A percentile compares a stretch with the other conserved stretches of the same genome.
phyloP scores from a whole-genome alignment of 2,329 filamentous ascomycete species.

The Microcyclosporella mali region DNA sequence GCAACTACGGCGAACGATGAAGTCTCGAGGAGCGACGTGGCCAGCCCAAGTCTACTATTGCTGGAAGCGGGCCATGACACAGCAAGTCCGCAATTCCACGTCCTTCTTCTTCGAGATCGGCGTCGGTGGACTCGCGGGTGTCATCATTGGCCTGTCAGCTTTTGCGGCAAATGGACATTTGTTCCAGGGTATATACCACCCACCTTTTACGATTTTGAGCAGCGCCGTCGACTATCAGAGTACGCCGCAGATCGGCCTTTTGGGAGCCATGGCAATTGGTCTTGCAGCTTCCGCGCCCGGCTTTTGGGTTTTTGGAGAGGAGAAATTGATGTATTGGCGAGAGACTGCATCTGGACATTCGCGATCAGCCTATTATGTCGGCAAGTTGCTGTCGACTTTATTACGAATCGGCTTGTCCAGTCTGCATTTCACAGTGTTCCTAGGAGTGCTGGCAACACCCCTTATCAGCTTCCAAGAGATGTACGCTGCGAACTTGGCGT shows the following conservation, averaged over 20 bases:
- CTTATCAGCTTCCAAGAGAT: conserved; percentile 46
- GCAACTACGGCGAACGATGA: conserved; percentile 42
- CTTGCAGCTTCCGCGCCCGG: conserved; percentile 51
- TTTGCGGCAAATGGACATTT: conserved; percentile 46
- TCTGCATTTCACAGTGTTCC: conserved; percentile 50
- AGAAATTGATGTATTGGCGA: conserved; percentile 49
- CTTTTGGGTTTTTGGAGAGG: conserved; percentile 53
- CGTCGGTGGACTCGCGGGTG: conserved; percentile 47
- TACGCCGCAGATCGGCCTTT: conserved; percentile 48
- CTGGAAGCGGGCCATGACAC: conserved; percentile 47
- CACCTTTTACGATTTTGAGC: conserved; percentile 48
- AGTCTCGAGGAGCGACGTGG: conserved; percentile 45
- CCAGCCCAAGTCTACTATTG: conserved; percentile 50
- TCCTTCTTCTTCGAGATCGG: conserved; percentile 51
- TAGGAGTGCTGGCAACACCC: conserved; percentile 46
- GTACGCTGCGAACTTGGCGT: conserved; percentile 48
- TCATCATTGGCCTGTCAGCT: conserved; percentile 51
- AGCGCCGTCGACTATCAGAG: conserved; percentile 47
- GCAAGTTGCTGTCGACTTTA: conserved; percentile 49
- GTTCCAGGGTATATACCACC: conserved; percentile 49
- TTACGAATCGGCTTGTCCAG: conserved; percentile 48
- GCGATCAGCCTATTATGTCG: conserved; percentile 51
- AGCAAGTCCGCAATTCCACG: conserved; percentile 50
- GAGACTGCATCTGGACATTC: conserved; percentile 54
- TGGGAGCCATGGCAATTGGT: conserved; percentile 51